Evolutionary conservation across 805 yeast genomes (phyloP).

Genomic region (Wickerhamiella vanderwaltii): DNA sequence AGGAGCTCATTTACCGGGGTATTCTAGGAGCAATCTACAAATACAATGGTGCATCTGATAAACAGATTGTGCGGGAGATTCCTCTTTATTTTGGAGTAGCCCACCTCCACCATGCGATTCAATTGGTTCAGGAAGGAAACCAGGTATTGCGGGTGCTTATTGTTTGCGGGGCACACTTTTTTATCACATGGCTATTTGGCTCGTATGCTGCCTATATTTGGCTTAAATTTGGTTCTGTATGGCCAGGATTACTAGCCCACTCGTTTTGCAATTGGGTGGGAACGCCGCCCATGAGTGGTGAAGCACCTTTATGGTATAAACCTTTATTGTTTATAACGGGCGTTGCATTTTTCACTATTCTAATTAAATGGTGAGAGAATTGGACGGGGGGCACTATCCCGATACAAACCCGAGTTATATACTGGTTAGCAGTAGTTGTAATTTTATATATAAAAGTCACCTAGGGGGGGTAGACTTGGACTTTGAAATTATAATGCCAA

Average conservation of each 20-base stretch:
- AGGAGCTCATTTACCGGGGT: conserved; percentile 59
- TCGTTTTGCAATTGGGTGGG: conserved; percentile 59
- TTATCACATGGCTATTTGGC: conserved; percentile 63
- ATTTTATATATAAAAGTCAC: too few relatives aligned
- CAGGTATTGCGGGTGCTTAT: conserved; percentile 28
- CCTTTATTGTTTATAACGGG: not conserved
- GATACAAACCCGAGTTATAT: too few relatives aligned
- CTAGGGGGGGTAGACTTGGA: too few relatives aligned
- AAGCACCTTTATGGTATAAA: not conserved
- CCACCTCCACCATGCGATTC: conserved; percentile 63
- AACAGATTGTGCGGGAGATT: conserved; percentile 31
- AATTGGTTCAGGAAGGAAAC: conserved; percentile 28
- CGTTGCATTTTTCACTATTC: not conserved
- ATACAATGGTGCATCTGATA: conserved; percentile 19
- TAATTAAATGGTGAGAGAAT: too few relatives aligned
- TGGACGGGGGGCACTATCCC: too few relatives aligned
- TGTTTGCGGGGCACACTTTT: conserved; percentile 39
- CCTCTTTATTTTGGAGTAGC: conserved; percentile 68
- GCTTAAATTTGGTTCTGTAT: conserved; percentile 40
- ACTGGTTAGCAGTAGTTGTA: too few relatives aligned
- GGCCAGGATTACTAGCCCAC: conserved; percentile 50
- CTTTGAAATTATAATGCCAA: conserved; percentile 16
- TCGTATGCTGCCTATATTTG: conserved; percentile 46
- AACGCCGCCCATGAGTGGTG: conserved; percentile 35
- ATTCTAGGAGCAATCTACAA: conserved; percentile 27